Percentiles rank a stretch among this genome's conserved stretches.
Conservation (phyloP, 352 stramenopile genomes). For the Poterioochromonas sp. region DNA sequence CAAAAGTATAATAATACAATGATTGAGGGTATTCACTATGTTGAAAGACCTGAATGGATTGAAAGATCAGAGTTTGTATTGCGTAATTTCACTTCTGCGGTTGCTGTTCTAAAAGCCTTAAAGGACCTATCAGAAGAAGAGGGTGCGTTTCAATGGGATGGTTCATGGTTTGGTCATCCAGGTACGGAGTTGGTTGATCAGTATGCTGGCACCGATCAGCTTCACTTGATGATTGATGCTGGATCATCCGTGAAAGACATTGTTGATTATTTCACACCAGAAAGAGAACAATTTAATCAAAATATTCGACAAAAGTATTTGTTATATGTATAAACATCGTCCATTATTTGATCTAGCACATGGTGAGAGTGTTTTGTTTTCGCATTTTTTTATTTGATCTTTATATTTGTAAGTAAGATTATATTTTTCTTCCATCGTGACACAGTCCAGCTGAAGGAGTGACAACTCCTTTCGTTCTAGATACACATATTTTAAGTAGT, state of each 20-base stretch:
- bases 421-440: too few species aligned
- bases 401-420: too few species aligned
- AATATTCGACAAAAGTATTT: neutral
- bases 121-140: neutral
- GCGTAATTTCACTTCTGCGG: neutral
- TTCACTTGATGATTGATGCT: neutral
- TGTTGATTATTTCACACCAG: neutral
- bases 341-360: too few species aligned
- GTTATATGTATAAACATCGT: neutral
- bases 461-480: too few species aligned
- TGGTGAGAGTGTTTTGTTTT: too few species aligned
- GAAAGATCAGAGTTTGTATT: neutral
- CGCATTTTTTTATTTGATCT: too few species aligned
- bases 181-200: slow-evolving; percentile 8
- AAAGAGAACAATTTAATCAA: neutral
- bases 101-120: neutral
- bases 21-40: neutral
- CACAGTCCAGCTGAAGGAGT: too few species aligned
- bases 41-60: neutral
- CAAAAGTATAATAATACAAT: slow-evolving; percentile 4
- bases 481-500: too few species aligned
- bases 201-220: neutral
- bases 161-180: slow-evolving; percentile 20
- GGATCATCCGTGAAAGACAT: neutral
- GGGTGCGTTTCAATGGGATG: neutral